Evolutionary conservation across 2,329 filamentous ascomycete species (phyloP), one percentile per base, ranked within the genome.

Genomic region (Penicillium oxalicum): DNA sequence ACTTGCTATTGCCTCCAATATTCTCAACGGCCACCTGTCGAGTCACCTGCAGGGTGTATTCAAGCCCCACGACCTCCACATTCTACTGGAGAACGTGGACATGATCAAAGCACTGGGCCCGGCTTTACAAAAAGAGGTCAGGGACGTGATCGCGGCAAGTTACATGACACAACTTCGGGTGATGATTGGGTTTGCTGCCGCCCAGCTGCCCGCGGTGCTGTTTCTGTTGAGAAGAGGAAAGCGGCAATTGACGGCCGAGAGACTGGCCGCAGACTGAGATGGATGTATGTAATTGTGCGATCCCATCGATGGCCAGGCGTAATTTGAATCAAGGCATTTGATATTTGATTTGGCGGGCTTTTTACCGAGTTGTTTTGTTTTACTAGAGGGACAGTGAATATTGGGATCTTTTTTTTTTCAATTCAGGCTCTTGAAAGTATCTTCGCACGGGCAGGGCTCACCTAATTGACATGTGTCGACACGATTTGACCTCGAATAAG

Each of bases 181-280:
- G 25, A 60, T 62, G 59, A 55, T 61, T 35, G 60, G 57, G 18
- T 61, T 62, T 32, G 54, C 60, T 8, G 58, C 52, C 25, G 58
- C 52, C 39, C 58, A 61, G 18, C 38, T 61, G 37, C 51, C 50
- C 2, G 57, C 58, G 39, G 36, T 47, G 11, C 38, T 61, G 11
- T 50, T 61, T n/a, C 36, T 61, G 3, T 37, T 60, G 12, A 59
- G 50, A 33, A 29, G 37, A 25, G 55, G 55, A 24, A 45, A 46
- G 33, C 42, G 32, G 8, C 58, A 59, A 38, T 45, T 60, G 34
- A 50, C 53, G 11, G 58, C 51, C 4, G 34, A 40, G 11, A 44
- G 29, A 24, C 24, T 7, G n/a, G 7, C 12, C 7, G 8, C 5
- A 18, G 25, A 34, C 12, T 37, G 8, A 43, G 5, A 43, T 25